These are phyloP conservation scores for Mycena kentingensis DNA, from an alignment of 768 basidiomycete genomes.

Conservation along the genomic window DNA sequence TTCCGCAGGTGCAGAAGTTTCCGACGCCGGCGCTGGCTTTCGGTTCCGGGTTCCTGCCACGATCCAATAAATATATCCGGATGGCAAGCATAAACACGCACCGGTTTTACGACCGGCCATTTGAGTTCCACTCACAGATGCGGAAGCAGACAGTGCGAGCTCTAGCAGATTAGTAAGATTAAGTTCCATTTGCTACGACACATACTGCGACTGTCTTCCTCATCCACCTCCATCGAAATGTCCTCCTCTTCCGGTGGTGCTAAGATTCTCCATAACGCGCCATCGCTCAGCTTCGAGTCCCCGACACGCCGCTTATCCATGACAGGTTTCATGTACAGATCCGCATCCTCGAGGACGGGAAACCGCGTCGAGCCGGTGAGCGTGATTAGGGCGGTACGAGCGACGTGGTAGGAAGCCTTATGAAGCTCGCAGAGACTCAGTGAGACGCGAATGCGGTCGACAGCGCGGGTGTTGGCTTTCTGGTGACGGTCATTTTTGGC, in stretches of 20 bases:
- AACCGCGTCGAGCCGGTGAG: neutral
- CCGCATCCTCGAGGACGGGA: neutral
- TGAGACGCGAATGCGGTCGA: neutral
- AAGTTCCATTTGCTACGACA: no score
- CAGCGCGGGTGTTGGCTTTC: neutral
- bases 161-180: no score
- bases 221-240: neutral
- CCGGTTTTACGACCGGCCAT: no score
- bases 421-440: neutral
- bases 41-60: no score
- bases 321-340: conserved; percentile 10
- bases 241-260: neutral
- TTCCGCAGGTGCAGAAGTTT: no score
- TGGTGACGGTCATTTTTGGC: neutral
- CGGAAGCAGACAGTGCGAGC: no score
- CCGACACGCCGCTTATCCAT: conserved; percentile 1
- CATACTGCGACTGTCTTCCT: no score
- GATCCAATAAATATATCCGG: no score
- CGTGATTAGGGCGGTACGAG: neutral
- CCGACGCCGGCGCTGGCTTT: no score
- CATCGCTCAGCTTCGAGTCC: neutral
- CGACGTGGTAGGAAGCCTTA: neutral
- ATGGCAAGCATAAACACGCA: no score
- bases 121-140: no score
- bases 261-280: neutral